Conservation (phyloP, 306 rosid species). For the Acacia acuminata region DNA sequence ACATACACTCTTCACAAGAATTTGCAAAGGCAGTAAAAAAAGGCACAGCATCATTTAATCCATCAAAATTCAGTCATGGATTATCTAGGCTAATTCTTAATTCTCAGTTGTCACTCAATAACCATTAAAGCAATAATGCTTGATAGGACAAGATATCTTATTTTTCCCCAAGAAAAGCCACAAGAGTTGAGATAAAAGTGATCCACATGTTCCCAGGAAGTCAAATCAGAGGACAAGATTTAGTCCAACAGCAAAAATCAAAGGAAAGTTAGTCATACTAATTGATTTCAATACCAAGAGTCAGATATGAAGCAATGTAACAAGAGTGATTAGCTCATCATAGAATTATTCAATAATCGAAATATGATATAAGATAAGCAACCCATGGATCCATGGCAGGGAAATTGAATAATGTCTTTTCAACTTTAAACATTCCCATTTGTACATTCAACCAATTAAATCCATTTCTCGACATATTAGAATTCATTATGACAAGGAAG, state of each 20-base stretch:
- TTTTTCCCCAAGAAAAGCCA: background rate
- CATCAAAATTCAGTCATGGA: background rate
- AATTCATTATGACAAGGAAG: too few species aligned
- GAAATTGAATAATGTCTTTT: too few species aligned
- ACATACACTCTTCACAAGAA: background rate
- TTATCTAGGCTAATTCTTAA: too few species aligned
- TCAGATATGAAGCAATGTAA: conserved; percentile 21
- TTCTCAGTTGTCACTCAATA: too few species aligned
- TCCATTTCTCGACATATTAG: too few species aligned
- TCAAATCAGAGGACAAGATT: conserved; percentile 24
- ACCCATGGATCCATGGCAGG: too few species aligned
- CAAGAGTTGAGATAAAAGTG: conserved; percentile 37
- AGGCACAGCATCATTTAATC: conserved; percentile 16
- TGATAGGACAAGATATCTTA: background rate
- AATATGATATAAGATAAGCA: background rate
- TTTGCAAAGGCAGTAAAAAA: conserved; percentile 21
- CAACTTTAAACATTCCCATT: too few species aligned
- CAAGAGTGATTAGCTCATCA: conserved; percentile 1
- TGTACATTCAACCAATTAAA: too few species aligned
- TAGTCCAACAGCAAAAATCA: conserved; percentile 8
- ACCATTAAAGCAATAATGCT: background rate
- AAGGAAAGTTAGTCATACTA: conserved; percentile 8
- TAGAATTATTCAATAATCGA: conserved; percentile 18
- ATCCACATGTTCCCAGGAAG: conserved; percentile 86
- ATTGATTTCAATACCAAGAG: background rate